Evolutionary conservation across 257 asterid genomes (phyloP).

Genomic region (Perilla frutescens): DNA sequence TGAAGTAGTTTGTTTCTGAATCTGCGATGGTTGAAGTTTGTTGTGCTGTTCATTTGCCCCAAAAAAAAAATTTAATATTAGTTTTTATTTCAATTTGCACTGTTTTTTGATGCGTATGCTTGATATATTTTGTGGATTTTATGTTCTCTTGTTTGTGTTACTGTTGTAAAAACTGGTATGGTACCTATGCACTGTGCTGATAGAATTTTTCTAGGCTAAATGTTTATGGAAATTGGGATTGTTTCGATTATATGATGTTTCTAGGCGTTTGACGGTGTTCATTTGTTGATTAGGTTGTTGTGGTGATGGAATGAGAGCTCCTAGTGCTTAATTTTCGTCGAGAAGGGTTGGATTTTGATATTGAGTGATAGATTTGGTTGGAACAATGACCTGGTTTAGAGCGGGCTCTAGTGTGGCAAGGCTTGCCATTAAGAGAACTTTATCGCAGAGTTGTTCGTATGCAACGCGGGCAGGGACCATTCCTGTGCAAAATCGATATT

Average conservation of each 20-base stretch:
- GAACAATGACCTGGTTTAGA: constrained; percentile 83
- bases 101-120: not conserved
- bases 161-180: constrained; percentile 1
- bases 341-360: constrained; percentile 12
- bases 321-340: constrained; percentile 32
- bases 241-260: constrained; percentile 19
- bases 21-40: not conserved
- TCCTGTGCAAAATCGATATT: constrained; percentile 52
- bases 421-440: constrained; percentile 72
- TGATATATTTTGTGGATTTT: not conserved
- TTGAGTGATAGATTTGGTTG: constrained; percentile 17
- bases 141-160: not conserved
- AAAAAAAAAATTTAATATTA: not conserved
- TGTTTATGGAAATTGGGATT: not conserved
- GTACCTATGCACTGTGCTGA: not conserved
- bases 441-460: constrained; percentile 55
- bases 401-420: constrained; percentile 79
- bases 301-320: constrained; percentile 34
- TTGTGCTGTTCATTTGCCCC: constrained; percentile 12
- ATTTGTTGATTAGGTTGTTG: constrained; percentile 34
- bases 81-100: not conserved
- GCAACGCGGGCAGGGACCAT: constrained; percentile 46
- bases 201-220: not conserved
- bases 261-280: constrained; percentile 23
- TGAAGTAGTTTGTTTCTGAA: not conserved